Base-by-base conservation (phyloP, 2,329 filamentous ascomycete species). In the Aspergillus floridensis region DNA sequence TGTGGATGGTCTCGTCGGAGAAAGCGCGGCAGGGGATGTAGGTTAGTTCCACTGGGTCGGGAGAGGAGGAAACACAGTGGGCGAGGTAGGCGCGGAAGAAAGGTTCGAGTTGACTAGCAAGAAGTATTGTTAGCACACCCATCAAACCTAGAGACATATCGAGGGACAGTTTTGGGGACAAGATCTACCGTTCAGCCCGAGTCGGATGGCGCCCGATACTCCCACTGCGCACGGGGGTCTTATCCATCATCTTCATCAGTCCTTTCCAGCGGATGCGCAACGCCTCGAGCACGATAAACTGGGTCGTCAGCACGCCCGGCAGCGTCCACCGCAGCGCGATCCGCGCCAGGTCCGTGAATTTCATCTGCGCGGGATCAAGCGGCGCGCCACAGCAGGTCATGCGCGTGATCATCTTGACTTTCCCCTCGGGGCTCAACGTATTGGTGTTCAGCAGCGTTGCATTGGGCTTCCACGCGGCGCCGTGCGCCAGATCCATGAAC, bases 11-110 rank as follows among this genome's bases (percentile, higher is more conserved):
- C 35, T 55, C 56, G 19, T 51, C 55, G 6, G 38, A 51, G 4
- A 58, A 57, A 16, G 55, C 54, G 4, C 56, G 32, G 26, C 59
- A 60, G 10, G 59, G 59, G 11, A 60, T 47, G 51, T 60, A 60
- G 21, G 47, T 38, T 44, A 60, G 14, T 41, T 58, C 38, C 2
- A 60, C n/a, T 7, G 55, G 38, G 3, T 50, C 21, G 2, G 59
- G 55, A 24, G 47, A 44, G 8, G 26, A 16, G 14, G 44, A 50
- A 6, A 60, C 46, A 26, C 46, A 52, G 46, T 19, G 32, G 32
- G 51, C 7, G 1, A 60, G 59, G 12, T 58, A 60, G 21, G 47
- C 26, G 21, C 55, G 46, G 26, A 60, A 60, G 51, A 58, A 51
- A 3, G 38, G 21, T 21, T 60, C 59, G 0, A 60, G 48, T n/a